Evolutionary conservation across 352 stramenopile species (phyloP).

Genomic region (Ophiocytium majus): DNA sequence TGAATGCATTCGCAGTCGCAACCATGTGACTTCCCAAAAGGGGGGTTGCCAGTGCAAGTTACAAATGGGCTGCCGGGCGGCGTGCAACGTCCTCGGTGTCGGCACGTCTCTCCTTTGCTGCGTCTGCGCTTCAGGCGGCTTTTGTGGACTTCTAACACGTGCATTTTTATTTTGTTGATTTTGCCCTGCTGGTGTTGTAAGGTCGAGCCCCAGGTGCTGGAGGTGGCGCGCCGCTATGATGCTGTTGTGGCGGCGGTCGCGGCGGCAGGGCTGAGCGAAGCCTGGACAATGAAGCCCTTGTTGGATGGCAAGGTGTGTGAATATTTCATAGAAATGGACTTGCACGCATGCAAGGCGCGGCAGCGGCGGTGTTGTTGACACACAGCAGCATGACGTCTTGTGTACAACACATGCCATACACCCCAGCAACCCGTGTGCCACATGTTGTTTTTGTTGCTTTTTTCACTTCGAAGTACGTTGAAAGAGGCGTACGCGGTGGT

Average conservation of each 20-base stretch:
- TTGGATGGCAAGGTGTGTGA: conserved; percentile 21
- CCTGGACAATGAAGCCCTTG: conserved; percentile 15
- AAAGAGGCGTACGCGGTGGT: background rate
- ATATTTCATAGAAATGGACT: background rate
- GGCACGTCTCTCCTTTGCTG: background rate
- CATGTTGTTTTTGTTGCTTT: background rate
- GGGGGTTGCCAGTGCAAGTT: no score
- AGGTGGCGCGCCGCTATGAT: background rate
- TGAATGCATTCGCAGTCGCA: no score
- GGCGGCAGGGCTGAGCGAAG: background rate
- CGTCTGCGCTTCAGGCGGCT: background rate
- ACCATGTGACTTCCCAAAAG: no score
- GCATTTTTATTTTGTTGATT: background rate
- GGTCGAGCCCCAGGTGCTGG: background rate
- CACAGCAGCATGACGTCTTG: background rate
- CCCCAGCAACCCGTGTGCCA: background rate
- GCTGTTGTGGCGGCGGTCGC: background rate
- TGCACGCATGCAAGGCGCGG: background rate
- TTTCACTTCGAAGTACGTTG: background rate
- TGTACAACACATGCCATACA: background rate
- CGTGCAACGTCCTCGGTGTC: no score
- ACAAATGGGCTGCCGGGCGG: no score
- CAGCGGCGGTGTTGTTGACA: background rate
- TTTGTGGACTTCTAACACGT: background rate
- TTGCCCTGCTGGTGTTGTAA: background rate